Evolutionary conservation across 2,329 filamentous ascomycete species (phyloP).

Genomic region (Paecilomyces formosus): DNA sequence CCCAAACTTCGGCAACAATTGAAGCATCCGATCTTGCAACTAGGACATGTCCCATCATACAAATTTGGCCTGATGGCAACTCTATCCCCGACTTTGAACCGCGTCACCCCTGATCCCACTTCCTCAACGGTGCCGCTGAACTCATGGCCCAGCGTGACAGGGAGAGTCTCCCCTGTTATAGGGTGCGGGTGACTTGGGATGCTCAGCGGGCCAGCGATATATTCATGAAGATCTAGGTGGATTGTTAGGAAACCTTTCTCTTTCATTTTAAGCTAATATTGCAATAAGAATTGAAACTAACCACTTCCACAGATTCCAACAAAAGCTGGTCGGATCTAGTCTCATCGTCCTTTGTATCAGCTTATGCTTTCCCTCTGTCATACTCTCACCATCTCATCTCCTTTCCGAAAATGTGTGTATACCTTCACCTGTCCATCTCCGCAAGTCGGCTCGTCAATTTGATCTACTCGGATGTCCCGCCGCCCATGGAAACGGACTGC

Average conservation of each 20-base stretch:
- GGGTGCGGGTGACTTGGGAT: constrained; percentile 47
- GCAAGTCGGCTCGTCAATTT: constrained; percentile 31
- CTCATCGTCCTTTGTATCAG: background rate
- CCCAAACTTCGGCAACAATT: constrained; percentile 54
- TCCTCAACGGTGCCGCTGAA: constrained; percentile 55
- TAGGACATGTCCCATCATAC: constrained; percentile 48
- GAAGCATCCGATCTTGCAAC: constrained; percentile 46
- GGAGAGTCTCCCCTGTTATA: constrained; percentile 50
- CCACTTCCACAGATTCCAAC: constrained; percentile 29
- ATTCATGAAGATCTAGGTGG: constrained; percentile 45
- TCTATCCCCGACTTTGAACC: constrained; percentile 47
- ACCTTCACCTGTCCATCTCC: constrained; percentile 44
- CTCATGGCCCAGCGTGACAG: constrained; percentile 58
- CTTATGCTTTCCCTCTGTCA: background rate
- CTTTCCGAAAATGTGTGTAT: background rate
- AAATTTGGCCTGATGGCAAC: constrained; percentile 56
- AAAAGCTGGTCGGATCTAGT: constrained; percentile 22
- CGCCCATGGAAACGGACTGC: constrained; percentile 29
- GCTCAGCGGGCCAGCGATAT: constrained; percentile 42
- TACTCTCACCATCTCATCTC: background rate
- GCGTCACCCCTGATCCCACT: constrained; percentile 44
- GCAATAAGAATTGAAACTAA: constrained; percentile 2
- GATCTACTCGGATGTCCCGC: constrained; percentile 27
- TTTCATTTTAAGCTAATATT: background rate
- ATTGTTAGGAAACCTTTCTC: background rate